A percentile compares a stretch with the other conserved stretches of the same genome.
Conservation (phyloP, 2,329 filamentous ascomycete species). For the Calcarisporium arbuscula region DNA sequence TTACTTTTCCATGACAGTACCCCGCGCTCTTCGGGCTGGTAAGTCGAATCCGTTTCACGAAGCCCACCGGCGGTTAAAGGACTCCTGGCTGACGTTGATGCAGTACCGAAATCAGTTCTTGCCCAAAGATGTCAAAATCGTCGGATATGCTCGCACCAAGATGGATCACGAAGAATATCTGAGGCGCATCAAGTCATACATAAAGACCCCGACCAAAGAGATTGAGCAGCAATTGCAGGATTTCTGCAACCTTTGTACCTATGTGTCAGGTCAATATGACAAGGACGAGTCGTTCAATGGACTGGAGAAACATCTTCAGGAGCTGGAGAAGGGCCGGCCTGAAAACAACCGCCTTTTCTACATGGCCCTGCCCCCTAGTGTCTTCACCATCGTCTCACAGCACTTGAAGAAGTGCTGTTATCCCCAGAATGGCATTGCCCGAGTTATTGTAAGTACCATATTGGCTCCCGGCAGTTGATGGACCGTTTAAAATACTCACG, state of each 20-base stretch:
- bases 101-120: constrained; percentile 99
- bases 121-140: constrained; percentile 89
- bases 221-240: constrained; percentile 91
- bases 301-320: constrained; percentile 78
- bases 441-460: constrained; percentile 71
- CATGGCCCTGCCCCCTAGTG: constrained; percentile 96
- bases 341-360: constrained; percentile 95
- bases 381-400: constrained; percentile 96
- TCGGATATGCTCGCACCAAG: constrained; percentile 98
- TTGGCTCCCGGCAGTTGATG: constrained; percentile 6
- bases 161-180: constrained; percentile 98
- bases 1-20: constrained; percentile 51
- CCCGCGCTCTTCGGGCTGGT: constrained; percentile 95
- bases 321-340: constrained; percentile 73
- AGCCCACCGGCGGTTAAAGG: background rate
- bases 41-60: constrained; percentile 38
- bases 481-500: background rate
- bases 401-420: constrained; percentile 98
- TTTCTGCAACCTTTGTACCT: constrained; percentile 83
- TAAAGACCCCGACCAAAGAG: constrained; percentile 97
- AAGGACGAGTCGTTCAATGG: constrained; percentile 88
- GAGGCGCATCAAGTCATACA: constrained; percentile 91
- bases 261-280: constrained; percentile 96
- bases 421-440: constrained; percentile 79
- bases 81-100: constrained; percentile 12